Percentiles rank a stretch among this genome's conserved stretches.
phyloP scores from a whole-genome alignment of 305 asterid species.

The Withania somnifera region DNA sequence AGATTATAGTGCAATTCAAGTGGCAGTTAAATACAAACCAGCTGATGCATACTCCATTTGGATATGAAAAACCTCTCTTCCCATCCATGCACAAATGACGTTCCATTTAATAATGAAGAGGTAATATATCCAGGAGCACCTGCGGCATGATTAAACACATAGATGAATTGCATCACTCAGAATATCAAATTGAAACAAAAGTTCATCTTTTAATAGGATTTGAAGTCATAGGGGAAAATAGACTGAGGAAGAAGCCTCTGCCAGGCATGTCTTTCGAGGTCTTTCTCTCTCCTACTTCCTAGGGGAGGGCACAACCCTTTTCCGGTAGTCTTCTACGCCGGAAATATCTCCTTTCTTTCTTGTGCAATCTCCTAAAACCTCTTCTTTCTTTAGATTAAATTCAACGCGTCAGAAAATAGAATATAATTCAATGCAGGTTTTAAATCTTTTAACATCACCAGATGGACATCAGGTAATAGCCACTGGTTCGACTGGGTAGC shows the following conservation, averaged over 20 bases:
- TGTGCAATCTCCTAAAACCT: no score
- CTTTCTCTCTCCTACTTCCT: no score
- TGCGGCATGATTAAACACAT: slow-evolving; percentile 13
- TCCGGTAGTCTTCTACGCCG: no score
- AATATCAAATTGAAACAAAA: neutral
- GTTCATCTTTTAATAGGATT: no score
- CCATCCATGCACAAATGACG: slow-evolving; percentile 91
- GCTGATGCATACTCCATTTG: slow-evolving; percentile 94
- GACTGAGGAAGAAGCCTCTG: no score
- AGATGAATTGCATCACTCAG: neutral
- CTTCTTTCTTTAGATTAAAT: no score
- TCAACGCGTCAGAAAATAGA: no score
- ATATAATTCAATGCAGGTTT: neutral
- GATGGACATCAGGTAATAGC: neutral
- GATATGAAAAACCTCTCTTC: slow-evolving; percentile 82
- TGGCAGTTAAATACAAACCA: slow-evolving; percentile 40
- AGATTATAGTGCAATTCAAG: neutral
- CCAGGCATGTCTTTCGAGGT: no score
- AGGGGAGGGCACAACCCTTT: no score
- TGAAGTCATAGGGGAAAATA: no score
- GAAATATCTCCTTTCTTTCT: no score
- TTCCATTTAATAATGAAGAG: slow-evolving; percentile 69
- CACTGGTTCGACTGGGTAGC: neutral
- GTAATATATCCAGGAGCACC: slow-evolving; percentile 97
- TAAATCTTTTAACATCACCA: neutral